A percentile compares a stretch with the other conserved stretches of the same genome.
phyloP scores from a whole-genome alignment of 2,329 filamentous ascomycete genomes.

The Nemania bipapillata region DNA sequence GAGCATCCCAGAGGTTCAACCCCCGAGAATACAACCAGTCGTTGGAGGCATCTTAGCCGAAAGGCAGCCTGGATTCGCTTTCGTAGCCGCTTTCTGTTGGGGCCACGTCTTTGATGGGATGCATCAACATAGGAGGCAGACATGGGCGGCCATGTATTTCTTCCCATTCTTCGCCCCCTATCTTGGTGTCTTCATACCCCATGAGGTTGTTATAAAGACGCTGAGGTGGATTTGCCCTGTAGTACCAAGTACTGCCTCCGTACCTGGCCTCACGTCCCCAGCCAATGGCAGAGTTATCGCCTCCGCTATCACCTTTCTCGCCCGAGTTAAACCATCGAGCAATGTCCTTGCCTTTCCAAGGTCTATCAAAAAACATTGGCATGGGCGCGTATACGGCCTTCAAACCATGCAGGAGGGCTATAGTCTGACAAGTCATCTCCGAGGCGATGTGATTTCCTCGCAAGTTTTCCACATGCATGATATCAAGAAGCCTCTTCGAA shows the following conservation, averaged over 20 bases:
- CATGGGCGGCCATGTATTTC: conserved; percentile 65
- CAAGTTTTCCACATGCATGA: conserved; percentile 81
- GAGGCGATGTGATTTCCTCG: conserved; percentile 79
- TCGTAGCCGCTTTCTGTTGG: conserved; percentile 60
- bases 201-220: conserved; percentile 72
- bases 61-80: conserved; percentile 57
- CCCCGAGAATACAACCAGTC: neutral
- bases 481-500: conserved; percentile 75
- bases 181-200: conserved; percentile 66
- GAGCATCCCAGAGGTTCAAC: conserved; percentile 1
- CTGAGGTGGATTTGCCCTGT: conserved; percentile 66
- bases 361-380: conserved; percentile 80
- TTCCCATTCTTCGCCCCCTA: conserved; percentile 69
- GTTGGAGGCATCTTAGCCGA: conserved; percentile 33
- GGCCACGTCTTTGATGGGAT: conserved; percentile 69
- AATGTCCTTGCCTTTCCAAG: conserved; percentile 69
- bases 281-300: conserved; percentile 66
- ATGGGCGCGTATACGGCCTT: conserved; percentile 83
- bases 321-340: conserved; percentile 71
- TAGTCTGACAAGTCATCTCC: conserved; percentile 81
- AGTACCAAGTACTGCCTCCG: conserved; percentile 71
- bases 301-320: conserved; percentile 64
- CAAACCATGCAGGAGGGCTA: conserved; percentile 78
- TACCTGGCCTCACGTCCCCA: conserved; percentile 69
- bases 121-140: conserved; percentile 68